Base-by-base conservation (phyloP, 2,329 filamentous ascomycete species). In the Cladosporium austrohemisphaericum region DNA sequence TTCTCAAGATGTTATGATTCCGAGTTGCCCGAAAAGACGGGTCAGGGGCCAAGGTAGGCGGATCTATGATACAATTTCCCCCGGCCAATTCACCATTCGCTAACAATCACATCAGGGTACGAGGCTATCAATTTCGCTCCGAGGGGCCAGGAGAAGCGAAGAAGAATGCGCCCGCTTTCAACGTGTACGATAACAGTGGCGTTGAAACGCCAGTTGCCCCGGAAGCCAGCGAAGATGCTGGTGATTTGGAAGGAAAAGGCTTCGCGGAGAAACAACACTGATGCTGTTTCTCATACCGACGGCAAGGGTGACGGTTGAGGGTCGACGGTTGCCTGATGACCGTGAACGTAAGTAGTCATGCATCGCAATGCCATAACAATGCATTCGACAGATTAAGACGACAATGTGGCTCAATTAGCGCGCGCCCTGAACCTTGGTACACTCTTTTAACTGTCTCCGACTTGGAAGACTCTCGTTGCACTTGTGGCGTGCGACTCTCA, bases 51-150 rank as follows among this genome's bases (percentile, higher is more conserved):
- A 8, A 78, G 88, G 66, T 77, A 69, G 52, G 65, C 32, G 14
- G 11, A 22, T 11, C n/a, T 1, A 14, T 14, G 16, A 2, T 11
- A 6, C 16, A 60, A 33, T 45, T 31, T 31, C 45, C 29, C 16
- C 52, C 49, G 8, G 33, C 19, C 33, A 44, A 40, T 26, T 26
- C 6, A 11, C 25, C 25, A 26, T 4, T 1, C 5, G 19, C 29
- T 52, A 22, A 46, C 23, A n/a, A 41, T 18, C 41, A 51, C 8
- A 37, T 51, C 55, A 79, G 78, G 60, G 76, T 86, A 28, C 77
- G 90, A 60, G 90, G 90, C 1, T 94, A 95, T 61, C 86, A 94
- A 62, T 86, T 84, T 66, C 89, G 86, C 67, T 80, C 81, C 43
- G 78, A 83, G 40, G 83, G 80, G 0, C 77, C 78, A 6, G 78